Evolutionary conservation across 1,139 yeast genomes (phyloP).

Genomic region (Lodderomyces elongisporus): DNA sequence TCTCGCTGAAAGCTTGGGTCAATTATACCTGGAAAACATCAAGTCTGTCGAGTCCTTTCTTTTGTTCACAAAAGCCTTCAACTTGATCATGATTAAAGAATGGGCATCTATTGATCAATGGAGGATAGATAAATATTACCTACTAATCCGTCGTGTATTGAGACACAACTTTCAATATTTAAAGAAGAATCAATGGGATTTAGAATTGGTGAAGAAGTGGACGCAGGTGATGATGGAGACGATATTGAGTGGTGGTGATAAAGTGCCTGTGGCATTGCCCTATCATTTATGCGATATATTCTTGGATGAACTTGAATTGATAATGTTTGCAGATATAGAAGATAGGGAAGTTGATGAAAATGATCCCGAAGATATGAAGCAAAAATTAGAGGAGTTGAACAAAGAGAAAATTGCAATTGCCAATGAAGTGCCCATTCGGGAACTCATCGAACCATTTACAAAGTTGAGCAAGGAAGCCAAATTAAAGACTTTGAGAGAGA

Average conservation of each 20-base stretch:
- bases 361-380: slow-evolving; percentile 19
- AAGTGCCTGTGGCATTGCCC: slow-evolving; percentile 71
- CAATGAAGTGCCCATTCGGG: slow-evolving; percentile 47
- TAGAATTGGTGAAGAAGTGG: slow-evolving; percentile 42
- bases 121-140: slow-evolving; percentile 81
- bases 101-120: slow-evolving; percentile 84
- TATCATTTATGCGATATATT: slow-evolving; percentile 82
- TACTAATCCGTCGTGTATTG: slow-evolving; percentile 73
- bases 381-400: slow-evolving; percentile 20
- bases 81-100: slow-evolving; percentile 74
- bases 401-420: slow-evolving; percentile 28
- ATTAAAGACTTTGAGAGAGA: slow-evolving; percentile 62
- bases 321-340: slow-evolving; percentile 46
- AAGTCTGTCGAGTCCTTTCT: slow-evolving; percentile 17
- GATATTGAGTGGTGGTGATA: slow-evolving; percentile 55
- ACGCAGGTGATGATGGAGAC: slow-evolving; percentile 33
- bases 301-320: slow-evolving; percentile 76
- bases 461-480: slow-evolving; percentile 45
- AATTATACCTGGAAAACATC: slow-evolving; percentile 47
- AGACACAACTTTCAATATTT: slow-evolving; percentile 62
- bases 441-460: slow-evolving; percentile 55
- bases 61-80: slow-evolving; percentile 68
- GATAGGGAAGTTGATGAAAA: slow-evolving; percentile 32
- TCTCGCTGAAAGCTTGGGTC: slow-evolving; percentile 70
- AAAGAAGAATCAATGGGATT: slow-evolving; percentile 52